Evolutionary conservation across 2,329 filamentous ascomycete species (phyloP), one percentile per base, ranked within the genome.

Genomic region (Sphaerostilbella broomeana): DNA sequence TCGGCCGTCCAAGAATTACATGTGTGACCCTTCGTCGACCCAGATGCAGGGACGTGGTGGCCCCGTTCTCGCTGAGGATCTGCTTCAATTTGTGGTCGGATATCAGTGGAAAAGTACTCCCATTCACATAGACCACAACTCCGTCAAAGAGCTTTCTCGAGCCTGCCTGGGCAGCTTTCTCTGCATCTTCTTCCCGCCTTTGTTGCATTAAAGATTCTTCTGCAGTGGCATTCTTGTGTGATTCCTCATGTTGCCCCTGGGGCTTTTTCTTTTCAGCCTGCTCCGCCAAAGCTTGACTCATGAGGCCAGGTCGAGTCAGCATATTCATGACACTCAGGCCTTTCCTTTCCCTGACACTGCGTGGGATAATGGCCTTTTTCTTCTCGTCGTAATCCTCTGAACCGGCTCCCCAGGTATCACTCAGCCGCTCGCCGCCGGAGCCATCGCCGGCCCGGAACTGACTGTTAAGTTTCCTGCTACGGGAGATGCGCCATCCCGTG

Each of bases 31-130:
- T 75, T 25, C 79, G 74, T 30, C 86, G 75, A 8, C 77, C 82
- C 8, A 94, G 75, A 43, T 79, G 72, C 24, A 87, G 73, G 4
- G 85, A 81, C 50, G 86, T 69, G 28, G 64, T 69, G 1, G 79
- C 90, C 15, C 89, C 90, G 55, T 94, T 78, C 41, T 79, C 70
- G 5, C 73, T 77, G 25, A 95, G 72, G 12, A 94, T 61, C 40
- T 81, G 79, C 67, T 92, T 94, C 42, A 95, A 73, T 57, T 77
- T 84, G 65, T 94, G 85, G 60, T 95, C 89, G 11, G 86, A 94
- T 46, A 95, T 75, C 17, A 78, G 61, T 1, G 89, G 88, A 44
- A 80, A 74, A 2, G 87, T 94, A 49, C 84, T 89, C 45, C 88
- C 88, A 61, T 95, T 95, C 61, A 95, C 75, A 63, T 90, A 92